phyloP scores from a whole-genome alignment of 2,329 filamentous ascomycete species.

The Diaporthe helianthi region DNA sequence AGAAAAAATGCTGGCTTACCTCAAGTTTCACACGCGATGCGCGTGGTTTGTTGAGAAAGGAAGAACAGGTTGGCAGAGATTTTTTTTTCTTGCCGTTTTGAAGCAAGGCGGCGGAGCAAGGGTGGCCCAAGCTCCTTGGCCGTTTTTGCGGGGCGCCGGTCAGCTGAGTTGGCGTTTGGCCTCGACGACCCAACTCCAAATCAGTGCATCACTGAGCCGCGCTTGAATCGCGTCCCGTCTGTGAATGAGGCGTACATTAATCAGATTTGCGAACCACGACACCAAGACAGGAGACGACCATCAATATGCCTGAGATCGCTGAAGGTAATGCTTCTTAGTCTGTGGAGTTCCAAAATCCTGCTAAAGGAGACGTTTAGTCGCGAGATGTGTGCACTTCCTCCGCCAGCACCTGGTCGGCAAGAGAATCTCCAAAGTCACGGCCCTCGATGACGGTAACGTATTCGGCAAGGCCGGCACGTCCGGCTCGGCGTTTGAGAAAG shows the following conservation, averaged over 20 bases:
- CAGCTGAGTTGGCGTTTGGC: conserved; percentile 27
- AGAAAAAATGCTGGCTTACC: conserved; percentile 33
- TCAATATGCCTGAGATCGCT: conserved; percentile 67
- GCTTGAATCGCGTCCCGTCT: conserved; percentile 23
- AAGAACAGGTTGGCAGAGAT: conserved; percentile 26
- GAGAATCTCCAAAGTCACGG: conserved; percentile 72
- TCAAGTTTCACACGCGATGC: conserved; percentile 27
- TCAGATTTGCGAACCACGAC: neutral
- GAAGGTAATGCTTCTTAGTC: conserved; percentile 52
- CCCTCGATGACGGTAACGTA: conserved; percentile 81
- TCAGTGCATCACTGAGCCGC: conserved; percentile 23
- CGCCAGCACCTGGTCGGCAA: conserved; percentile 84
- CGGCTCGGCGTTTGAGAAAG: conserved; percentile 74
- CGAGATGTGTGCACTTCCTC: conserved; percentile 85
- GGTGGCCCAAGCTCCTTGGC: conserved; percentile 25
- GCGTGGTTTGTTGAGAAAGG: conserved; percentile 23
- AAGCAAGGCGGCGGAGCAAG: conserved; percentile 1
- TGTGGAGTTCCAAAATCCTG: neutral
- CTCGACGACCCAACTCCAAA: neutral
- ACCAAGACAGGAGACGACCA: neutral
- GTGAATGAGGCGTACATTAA: neutral
- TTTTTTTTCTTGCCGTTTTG: conserved; percentile 25
- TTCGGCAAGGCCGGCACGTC: conserved; percentile 91
- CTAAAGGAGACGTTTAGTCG: conserved; percentile 57
- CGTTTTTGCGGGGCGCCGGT: neutral